These are phyloP conservation scores for Abrus pulchellus DNA, from an alignment of 306 rosid species.

Conservation along the genomic window DNA sequence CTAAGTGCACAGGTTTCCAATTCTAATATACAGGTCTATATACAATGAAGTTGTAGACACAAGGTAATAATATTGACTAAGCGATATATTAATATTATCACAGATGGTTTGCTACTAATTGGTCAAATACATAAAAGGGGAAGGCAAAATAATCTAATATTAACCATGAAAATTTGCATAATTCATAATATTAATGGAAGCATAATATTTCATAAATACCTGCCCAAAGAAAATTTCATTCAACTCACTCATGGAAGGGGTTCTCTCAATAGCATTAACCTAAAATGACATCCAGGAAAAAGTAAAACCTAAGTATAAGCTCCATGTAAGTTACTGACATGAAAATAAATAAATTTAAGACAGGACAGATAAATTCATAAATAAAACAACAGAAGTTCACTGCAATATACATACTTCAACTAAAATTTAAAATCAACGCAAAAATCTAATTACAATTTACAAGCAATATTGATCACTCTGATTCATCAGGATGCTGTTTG, in stretches of 20 bases:
- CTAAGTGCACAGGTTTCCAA: conserved; percentile 2
- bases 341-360: conserved; percentile 45
- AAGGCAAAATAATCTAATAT: conserved; percentile 6
- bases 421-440: not conserved
- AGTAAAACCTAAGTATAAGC: conserved; percentile 40
- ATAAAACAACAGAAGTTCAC: conserved; percentile 24
- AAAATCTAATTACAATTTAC: conserved; percentile 5
- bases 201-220: conserved; percentile 62
- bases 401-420: conserved; percentile 8
- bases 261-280: conserved; percentile 96
- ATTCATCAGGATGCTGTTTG: conserved; percentile 21
- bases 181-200: conserved; percentile 18
- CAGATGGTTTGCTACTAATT: conserved; percentile 27
- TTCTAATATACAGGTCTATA: conserved; percentile 24
- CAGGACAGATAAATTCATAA: conserved; percentile 10
- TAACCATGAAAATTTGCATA: conserved; percentile 33
- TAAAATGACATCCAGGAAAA: conserved; percentile 58
- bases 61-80: conserved; percentile 29
- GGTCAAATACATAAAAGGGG: conserved; percentile 22
- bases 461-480: conserved; percentile 24
- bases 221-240: conserved; percentile 96
- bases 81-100: conserved; percentile 33
- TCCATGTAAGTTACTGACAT: conserved; percentile 24
- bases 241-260: conserved; percentile 98
- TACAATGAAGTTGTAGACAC: conserved; percentile 36